Evolutionary conservation across 2,329 filamentous ascomycete species (phyloP).

Genomic region (Scedosporium boydii): DNA sequence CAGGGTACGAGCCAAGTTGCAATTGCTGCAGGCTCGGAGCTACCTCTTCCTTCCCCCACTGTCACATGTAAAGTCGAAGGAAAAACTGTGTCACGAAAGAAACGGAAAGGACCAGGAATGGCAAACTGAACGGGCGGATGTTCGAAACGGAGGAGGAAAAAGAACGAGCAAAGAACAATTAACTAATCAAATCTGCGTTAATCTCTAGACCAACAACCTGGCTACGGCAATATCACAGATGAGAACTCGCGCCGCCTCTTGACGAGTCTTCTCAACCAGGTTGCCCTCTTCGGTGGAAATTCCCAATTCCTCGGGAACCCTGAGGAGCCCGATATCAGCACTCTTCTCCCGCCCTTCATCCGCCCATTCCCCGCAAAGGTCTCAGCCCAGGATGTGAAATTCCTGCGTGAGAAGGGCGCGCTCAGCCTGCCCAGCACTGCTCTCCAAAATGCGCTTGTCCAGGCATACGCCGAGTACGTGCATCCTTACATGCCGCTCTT

Average conservation of each 20-base stretch:
- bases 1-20: neutral
- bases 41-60: neutral
- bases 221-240: neutral
- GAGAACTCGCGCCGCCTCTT: constrained; percentile 2
- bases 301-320: constrained; percentile 34
- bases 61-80: constrained; percentile 4
- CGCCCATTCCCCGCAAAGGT: constrained; percentile 71
- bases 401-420: constrained; percentile 76
- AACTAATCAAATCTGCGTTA: neutral
- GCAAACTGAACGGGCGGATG: neutral
- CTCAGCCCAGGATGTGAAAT: constrained; percentile 71
- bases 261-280: constrained; percentile 5
- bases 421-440: constrained; percentile 61
- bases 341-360: constrained; percentile 57
- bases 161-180: neutral
- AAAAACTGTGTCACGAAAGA: neutral
- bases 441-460: constrained; percentile 72
- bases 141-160: neutral
- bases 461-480: constrained; percentile 79
- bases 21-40: neutral
- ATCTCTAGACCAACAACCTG: constrained; percentile 2
- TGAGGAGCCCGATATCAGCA: constrained; percentile 31
- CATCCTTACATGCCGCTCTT: constrained; percentile 90
- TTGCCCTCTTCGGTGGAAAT: constrained; percentile 5
- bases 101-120: neutral